Base-by-base conservation (phyloP, 805 yeast species). In the Suhomyces canberraensis region DNA sequence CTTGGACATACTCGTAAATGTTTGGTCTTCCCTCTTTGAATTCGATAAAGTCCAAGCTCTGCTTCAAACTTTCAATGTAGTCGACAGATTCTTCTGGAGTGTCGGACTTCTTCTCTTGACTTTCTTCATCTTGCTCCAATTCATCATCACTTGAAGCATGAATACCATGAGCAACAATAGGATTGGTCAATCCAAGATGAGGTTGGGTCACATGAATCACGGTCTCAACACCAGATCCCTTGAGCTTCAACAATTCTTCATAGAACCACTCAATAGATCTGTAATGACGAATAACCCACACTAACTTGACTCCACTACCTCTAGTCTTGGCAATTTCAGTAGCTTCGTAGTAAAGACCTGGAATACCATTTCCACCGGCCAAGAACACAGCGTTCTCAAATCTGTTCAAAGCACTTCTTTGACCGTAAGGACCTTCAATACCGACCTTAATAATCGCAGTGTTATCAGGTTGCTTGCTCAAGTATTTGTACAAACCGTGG, bases 21-120 rank as follows among this genome's bases (percentile, higher is more conserved):
- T 66, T 46, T 11, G 76, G 70, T 54, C 79, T 64, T 24, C 75
- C 75, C 28, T 57, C 63, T 42, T 66, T 55, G 50, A 75, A 67
- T 36, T 67, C 73, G 26, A 72, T 50, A 33, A 56, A 61, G 8
- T 61, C 50, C 30, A 69, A 56, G 5, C 49, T 40, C n/a, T 51
- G 45, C 41, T 42, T 50, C 49, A 51, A 28, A 16, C 18, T 31
- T 21, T 26, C 29, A 16, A 45, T 42, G 36, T 42, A 45, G 21
- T 40, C 44, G n/a, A 16, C 19, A 7, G 46, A 40, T 19, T 46
- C 47, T 13, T 18, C 31, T 4, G 24, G 28, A 17, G 21, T 25
- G 19, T 40, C 45, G 6, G 37, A 19, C 33, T 40, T 37, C 33
- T 37, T 42, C 16, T 39, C 42, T 27, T 40, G 34, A 13, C 40